Base-by-base conservation (phyloP, 2,329 filamentous ascomycete genomes). In the Cladorrhinum sp. region DNA sequence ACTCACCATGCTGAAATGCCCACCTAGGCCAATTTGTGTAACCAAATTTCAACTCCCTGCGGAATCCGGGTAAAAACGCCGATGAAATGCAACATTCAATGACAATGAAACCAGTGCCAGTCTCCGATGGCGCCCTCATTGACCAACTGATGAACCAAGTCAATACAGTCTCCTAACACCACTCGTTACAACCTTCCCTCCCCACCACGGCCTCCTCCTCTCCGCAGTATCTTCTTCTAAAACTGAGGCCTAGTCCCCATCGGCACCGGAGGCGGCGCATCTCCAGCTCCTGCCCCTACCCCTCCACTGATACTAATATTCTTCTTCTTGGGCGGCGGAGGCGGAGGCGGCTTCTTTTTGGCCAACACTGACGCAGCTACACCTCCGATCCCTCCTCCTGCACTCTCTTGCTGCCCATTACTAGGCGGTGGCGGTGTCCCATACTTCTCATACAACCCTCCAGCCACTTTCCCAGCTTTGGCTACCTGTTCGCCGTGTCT, bases 401-500 rank as follows among this genome's bases (percentile, higher is more conserved):
- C 26, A 4, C 26, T 9, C 9, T 9, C 26, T 28, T 28, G 26
- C 33, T 36, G 33, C 60, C 2, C 62, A 33, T 16, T 46, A 20
- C n/a, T 16, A 21, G 52, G 20, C n/a, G 46, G 33, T 20, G 10
- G 28, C 14, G 20, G 28, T 20, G 18, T 55, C 6, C 83, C 83
- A 66, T 88, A 88, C 70, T 85, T 87, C 69, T 87, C 81, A 58
- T 86, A 84, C 59, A 87, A 67, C 1, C 75, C 77, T 62, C 81
- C 83, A 3, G 86, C 86, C 20, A 79, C 80, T 68, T 80, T 77
- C 67, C 81, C 79, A 0, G 87, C 87, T 5, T 82, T 75, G 1
- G 83, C 81, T 5, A 90, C 83, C 70, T 90, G 86, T 18, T 88
- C 87, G 2, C 87, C 84, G 67, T 91, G 87, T 26, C 87, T 77